Base-by-base conservation (phyloP, 2,329 filamentous ascomycete species). In the Pleoardoris graminearum region DNA sequence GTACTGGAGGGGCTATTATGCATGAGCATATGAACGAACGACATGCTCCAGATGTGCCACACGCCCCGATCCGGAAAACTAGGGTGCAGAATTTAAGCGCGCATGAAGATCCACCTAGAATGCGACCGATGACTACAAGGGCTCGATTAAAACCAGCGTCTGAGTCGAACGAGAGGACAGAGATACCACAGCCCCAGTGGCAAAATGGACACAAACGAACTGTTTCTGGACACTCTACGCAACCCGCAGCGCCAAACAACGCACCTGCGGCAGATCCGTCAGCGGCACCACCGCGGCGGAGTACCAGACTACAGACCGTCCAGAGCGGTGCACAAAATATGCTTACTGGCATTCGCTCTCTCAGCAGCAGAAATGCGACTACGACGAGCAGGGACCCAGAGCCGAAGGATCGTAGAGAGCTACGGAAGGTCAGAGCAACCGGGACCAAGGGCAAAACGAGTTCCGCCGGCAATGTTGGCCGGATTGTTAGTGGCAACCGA, bases 401-500 rank as follows among this genome's bases (percentile, higher is more conserved):
- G 46, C 74, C 82, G 17, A 79, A 83, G 54, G 82, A 87, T 55
- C 80, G 82, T 43, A 80, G 91, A 65, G 91, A 96, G 65, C 73
- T 95, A 66, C 93, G 91, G 71, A 96, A 91, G 77, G 88, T 88
- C 59, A 90, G 88, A 65, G 88, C 90, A 58, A 89, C 86, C 68
- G 87, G 75, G 73, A 87, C 74, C 65, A 92, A 79, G 80, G 88
- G 75, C 75, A 88, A 75, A 45, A 57, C 67, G 74, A 78, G 87
- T 12, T 85, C 85, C 54, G 78, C 83, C 14, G 85, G 89, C 3
- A 90, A 83, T 48, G 89, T 95, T 33, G 90, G 91, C 16, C 85
- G 92, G 63, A 90, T 93, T 50, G 90, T 96, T 38, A 96, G 91
- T 70, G 92, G 91, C 19, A 96, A 94, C 70, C 84, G 92, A 52